Percentiles rank a stretch among this genome's conserved stretches.
These are phyloP conservation scores for Cicer chorassanicum DNA, from an alignment of 306 rosid genomes.

Conservation along the genomic window DNA sequence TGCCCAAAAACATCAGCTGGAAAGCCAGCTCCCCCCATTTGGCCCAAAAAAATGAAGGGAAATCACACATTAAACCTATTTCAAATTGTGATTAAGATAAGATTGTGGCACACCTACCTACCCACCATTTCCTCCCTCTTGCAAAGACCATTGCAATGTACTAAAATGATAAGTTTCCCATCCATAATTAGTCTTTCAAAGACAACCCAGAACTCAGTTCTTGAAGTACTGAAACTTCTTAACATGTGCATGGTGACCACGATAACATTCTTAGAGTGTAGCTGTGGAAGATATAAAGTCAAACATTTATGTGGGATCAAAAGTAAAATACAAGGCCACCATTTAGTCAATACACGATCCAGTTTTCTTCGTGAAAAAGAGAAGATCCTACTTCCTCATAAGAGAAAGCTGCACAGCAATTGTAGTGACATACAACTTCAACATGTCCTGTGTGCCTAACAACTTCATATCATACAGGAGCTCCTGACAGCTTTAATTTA, in stretches of 20 bases:
- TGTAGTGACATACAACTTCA: conserved; percentile 19
- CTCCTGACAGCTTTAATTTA: neutral
- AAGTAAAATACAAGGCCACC: conserved; percentile 27
- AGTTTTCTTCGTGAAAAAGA: conserved; percentile 17
- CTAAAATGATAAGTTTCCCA: conserved; percentile 12
- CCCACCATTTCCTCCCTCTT: neutral
- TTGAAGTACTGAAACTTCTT: conserved; percentile 27
- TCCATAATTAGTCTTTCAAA: neutral
- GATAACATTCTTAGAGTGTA: conserved; percentile 18
- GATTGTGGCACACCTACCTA: neutral
- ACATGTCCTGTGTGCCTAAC: conserved; percentile 17
- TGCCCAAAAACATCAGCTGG: neutral
- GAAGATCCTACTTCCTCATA: conserved; percentile 23
- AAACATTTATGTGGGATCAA: conserved; percentile 17
- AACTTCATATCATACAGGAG: conserved; percentile 6
- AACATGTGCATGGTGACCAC: neutral
- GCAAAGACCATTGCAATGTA: neutral
- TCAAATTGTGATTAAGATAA: conserved; percentile 4
- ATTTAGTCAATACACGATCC: neutral
- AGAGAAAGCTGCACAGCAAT: conserved; percentile 5
- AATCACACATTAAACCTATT: neutral
- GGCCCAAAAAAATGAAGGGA: neutral
- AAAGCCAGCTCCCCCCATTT: conserved; percentile 6
- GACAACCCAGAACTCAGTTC: neutral
- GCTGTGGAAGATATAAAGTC: conserved; percentile 2